Base-by-base conservation (phyloP, 192 early-diverging fungal species). In the Entophlyctis luteolus region DNA sequence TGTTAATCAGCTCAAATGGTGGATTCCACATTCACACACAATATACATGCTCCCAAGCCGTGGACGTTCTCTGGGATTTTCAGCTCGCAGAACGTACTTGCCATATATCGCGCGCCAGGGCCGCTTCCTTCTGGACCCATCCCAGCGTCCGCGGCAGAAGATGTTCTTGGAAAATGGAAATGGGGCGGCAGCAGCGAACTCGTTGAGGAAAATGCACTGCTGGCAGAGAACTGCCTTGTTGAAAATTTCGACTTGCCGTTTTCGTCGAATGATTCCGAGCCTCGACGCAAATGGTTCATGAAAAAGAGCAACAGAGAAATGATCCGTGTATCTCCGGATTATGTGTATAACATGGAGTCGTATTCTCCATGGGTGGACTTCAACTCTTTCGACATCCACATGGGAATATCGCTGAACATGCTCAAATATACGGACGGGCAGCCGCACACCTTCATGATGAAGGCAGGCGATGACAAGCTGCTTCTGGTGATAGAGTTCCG, bases 361-460 rank as follows among this genome's bases (percentile, higher is more conserved):
- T 81, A 80, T 67, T 63, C 79, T 36, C 72, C 75, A 6, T 80
- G 74, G 50, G 65, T 81, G 28, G 77, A 79, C 38, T 62, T 78
- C 33, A 70, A 53, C 53, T 75, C 71, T 12, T 18, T 71, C 14
- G 58, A 42, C 27, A 27, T 60, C 18, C 8, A 45, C 6, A 38
- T 60, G 58, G 58, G 58, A 36, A 45, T 60, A 23, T 46, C 58
- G 14, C 6, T 60, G 10, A 38, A 38, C 31, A 45, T 60, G 58
- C 34, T 36, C 20, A 42, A 60, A 4, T 45, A 45, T 28, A 60
- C 58, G 58, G 29, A 35, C 55, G 27, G 32, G 12, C 58, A 60
- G 36, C 58, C 58, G 18, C 20, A 60, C 25, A 60, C 38, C 8
- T 27, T 60, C 18, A 25, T 60, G 3, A 27, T 60, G 39, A 60